Evolutionary conservation across 345 rosid genomes (phyloP), one percentile per base, ranked within the genome.

Genomic region (Eucalyptus curtisii): DNA sequence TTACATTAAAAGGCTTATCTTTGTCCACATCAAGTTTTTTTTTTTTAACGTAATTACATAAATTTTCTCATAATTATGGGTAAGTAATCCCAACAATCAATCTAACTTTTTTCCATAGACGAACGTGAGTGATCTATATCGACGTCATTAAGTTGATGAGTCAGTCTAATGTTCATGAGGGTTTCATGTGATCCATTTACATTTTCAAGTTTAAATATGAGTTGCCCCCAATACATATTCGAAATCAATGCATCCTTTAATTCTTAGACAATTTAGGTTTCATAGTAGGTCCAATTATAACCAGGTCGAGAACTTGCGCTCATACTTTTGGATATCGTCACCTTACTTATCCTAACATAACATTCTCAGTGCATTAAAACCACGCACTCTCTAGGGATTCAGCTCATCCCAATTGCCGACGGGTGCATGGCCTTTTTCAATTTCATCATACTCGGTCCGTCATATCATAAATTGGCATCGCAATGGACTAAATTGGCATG

Each of bases 91-190:
- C 42, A 16, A 68, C 20, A 68, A 8, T 68, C 24, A 17, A 68
- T 68, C 80, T 8, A 33, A 64, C 37, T 8, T 16, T 33, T 68
- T 68, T 8, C 4, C 13, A 4, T 16, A 3, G 1, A 17, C 2
- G 13, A 31, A 16, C 0, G 10, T 1, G 4, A 17, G 7, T 0
- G 24, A 33, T 33, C 12, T 31, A 68, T 33, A 68, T 68, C 4
- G 3, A n/a, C 2, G 5, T 33, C 24, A 68, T 68, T n/a, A 66
- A 66, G 37, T 66, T 66, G 76, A 66, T n/a, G 40, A 66, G 11
- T 66, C 6, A 2, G 0, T 66, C 40, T 15, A n/a, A 66, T n/a
- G 40, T 15, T 66, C 19, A 66, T n/a, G 40, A 14, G 20, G 76
- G 20, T 66, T 66, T 33, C 20, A 68, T 33, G 37, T 68, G 20